Base-by-base conservation (phyloP, 2,329 filamentous ascomycete genomes). In the Raffaelea deltoideospora region DNA sequence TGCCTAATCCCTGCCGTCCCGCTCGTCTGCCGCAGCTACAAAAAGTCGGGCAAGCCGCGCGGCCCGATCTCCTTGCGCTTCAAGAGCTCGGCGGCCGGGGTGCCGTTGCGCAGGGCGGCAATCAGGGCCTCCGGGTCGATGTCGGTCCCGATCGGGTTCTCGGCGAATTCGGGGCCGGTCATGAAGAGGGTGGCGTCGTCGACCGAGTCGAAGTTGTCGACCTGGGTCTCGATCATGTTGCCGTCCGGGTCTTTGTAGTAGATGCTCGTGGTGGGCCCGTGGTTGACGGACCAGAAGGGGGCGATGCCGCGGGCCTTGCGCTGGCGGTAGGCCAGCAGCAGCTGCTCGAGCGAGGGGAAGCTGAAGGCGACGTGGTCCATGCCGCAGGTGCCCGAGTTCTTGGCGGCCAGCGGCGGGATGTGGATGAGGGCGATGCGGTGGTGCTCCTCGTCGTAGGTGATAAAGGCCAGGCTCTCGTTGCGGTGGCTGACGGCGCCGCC, bases 161-260 rank as follows among this genome's bases (percentile, higher is more conserved):
- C 43, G 0, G 30, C 41, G 38, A 64, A 64, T 10, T 47, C 47
- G 2, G 49, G 34, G 0, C 45, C 39, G 18, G 13, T 33, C 60
- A 70, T 63, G 42, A 54, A 67, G 10, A 40, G 48, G 1, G 43
- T 54, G 0, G 59, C 55, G 24, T 61, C 61, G 19, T 54, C 52
- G 1, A 39, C 39, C 0, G 48, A 54, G 5, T 54, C 52, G 35
- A 63, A 62, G 34, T 58, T 60, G 38, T 64, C 59, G 3, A 64
- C 57, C 44, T 67, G 62, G 4, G 54, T 57, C 50, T 68, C 65
- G 22, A 68, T 36, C 43, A 50, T 42, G 46, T 67, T 67, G 11
- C 62, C 60, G 45, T 69, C 63, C 5, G 63, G 64, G 45, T 68
- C 64, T 8, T 42, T 39, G 45, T 67, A 67, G 47, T 68, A 67